A percentile compares a stretch with the other conserved stretches of the same genome.
These are phyloP conservation scores for Tolypocladium paradoxum DNA, from an alignment of 2,329 filamentous ascomycete species.

Conservation along the genomic window DNA sequence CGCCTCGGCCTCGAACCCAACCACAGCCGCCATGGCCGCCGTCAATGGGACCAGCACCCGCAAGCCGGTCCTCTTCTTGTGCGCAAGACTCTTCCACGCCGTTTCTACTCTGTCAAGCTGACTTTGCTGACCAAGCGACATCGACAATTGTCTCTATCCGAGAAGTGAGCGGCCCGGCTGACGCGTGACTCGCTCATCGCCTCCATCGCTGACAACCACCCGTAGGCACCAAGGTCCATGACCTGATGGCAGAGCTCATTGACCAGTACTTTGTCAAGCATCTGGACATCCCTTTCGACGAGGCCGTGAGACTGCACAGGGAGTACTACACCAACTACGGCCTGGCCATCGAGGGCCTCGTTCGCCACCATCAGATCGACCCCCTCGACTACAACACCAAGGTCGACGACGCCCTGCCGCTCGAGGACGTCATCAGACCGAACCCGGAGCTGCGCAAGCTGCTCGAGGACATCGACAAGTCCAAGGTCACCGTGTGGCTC, in stretches of 20 bases:
- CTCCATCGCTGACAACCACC: not conserved
- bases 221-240: slow-evolving; percentile 66
- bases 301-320: slow-evolving; percentile 76
- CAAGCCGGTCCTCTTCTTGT: slow-evolving; percentile 36
- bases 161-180: slow-evolving; percentile 48
- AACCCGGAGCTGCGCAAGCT: slow-evolving; percentile 64
- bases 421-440: slow-evolving; percentile 75
- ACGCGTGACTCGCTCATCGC: not conserved
- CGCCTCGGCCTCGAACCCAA: not conserved
- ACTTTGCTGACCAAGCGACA: slow-evolving; percentile 58
- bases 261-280: slow-evolving; percentile 53
- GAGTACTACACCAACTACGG: slow-evolving; percentile 96
- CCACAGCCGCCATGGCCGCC: slow-evolving; percentile 16
- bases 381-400: slow-evolving; percentile 88
- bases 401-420: slow-evolving; percentile 87
- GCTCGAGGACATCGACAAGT: slow-evolving; percentile 70
- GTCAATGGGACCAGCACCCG: slow-evolving; percentile 20
- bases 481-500: slow-evolving; percentile 82
- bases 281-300: slow-evolving; percentile 60
- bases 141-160: slow-evolving; percentile 95
- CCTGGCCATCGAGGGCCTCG: slow-evolving; percentile 90
- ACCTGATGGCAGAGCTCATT: slow-evolving; percentile 81
- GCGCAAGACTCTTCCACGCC: slow-evolving; percentile 4
- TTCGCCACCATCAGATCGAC: slow-evolving; percentile 89
- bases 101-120: not conserved